Base-by-base conservation (phyloP, 768 basidiomycete genomes). In the Hemileccinum rubropunctum region DNA sequence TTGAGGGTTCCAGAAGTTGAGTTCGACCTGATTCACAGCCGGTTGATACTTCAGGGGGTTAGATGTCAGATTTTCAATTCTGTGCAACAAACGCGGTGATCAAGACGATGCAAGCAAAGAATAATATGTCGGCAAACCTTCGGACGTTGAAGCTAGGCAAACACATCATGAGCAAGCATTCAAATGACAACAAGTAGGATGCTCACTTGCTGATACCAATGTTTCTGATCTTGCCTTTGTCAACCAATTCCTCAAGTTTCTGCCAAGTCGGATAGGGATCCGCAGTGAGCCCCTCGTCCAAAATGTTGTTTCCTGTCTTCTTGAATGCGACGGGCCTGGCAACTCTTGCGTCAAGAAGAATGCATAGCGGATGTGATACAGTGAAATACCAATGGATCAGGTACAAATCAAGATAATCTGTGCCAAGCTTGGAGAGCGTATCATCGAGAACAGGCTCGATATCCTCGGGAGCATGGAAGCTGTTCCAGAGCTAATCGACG, bases 151-250 rank as follows among this genome's bases (percentile, higher is more conserved):
- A 88, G 65, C 76, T 81, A 49, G 3, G 23, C 23, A 15, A 4
- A 37, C 23, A 18, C 21, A 26, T 5, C n/a, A 15, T 49, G 20
- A 51, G 20, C 21, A 1, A 43, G 10, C 4, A 34, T 28, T 34
- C 45, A n/a, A 21, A 42, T 36, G 3, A 4, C 42, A 20, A 37
- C 7, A 14, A 23, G 10, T 6, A 36, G 13, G 6, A 15, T 7
- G 53, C 77, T 51, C 50, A 85, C 85, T 93, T 93, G 85, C 86
- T 88, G 37, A 92, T 73, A 37, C 91, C 91, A 47, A 92, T 92
- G 57, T 89, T 86, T 62, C 77, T 77, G 37, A 87, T 70, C 63
- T 90, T 86, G 20, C 90, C 90, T 58, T 82, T 84, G 54, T 81
- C 80, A 3, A 89, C 85, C 69, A 88, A 70, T 65, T 86, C 80